Base-by-base conservation (phyloP, 2,329 filamentous ascomycete species). In the Talaromyces sp. region DNA sequence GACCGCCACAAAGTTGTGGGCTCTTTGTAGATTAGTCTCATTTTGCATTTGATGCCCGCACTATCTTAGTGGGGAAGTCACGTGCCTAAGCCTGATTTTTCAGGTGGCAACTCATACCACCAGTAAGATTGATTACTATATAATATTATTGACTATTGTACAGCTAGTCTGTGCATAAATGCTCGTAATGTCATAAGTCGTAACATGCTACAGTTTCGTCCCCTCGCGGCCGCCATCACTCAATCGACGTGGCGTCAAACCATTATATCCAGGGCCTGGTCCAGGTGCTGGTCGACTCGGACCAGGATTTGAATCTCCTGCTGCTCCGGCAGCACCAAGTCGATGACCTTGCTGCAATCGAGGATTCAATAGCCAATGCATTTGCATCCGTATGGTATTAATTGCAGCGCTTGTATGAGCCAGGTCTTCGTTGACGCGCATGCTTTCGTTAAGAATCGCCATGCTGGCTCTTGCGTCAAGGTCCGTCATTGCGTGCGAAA, bases 381-480 rank as follows among this genome's bases (percentile, higher is more conserved):
- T 78, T 70, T 88, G 86, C 77, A 87, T 82, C 62, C 84, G 81
- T 67, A 88, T 81, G 16, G 81, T 83, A 68, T 82, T 84, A 52
- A 88, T 80, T 45, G 85, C 85, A 3, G 85, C 85, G 66, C 84
- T 87, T 8, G 84, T 83, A 70, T 87, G 86, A 11, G 85, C 80
- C 76, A 88, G 83, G 66, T 88, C 86, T 68, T 88, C 86, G 66
- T 87, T 85, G 59, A 84, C 81, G 3, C 86, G 84, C 37, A 88
- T 79, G 56, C 82, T 86, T 72, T 88, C 86, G 69, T 87, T 88
- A 76, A 88, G 82, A 47, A 86, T 82, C 65, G 85, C 83, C 85
- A 88, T 86, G 73, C 81, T 86, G 43, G 84, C 83, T 41, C 85
- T 82, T 56, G 84, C 85, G 67, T 89, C 87, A 48, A 88, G 79